Conservation (phyloP, 352 stramenopile species). For the Phytophthora hybrid region DNA sequence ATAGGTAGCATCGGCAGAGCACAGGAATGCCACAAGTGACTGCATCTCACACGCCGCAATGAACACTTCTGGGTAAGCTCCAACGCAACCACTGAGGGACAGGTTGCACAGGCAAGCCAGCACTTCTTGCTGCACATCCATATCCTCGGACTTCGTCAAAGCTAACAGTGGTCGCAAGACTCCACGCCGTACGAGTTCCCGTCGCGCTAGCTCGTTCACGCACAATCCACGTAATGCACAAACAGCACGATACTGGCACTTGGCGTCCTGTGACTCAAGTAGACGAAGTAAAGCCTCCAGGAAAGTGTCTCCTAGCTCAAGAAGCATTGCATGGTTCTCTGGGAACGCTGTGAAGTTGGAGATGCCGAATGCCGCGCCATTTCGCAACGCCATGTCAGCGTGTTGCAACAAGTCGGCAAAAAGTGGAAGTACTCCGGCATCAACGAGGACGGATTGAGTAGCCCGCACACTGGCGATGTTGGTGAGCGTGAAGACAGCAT, state of each 20-base stretch:
- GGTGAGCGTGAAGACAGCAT: constrained; percentile 93
- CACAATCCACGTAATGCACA: constrained; percentile 93
- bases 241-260: constrained; percentile 92
- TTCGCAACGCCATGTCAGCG: constrained; percentile 87
- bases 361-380: constrained; percentile 92
- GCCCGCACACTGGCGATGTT: constrained; percentile 92
- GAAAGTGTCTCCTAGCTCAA: constrained; percentile 55
- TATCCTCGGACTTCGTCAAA: constrained; percentile 93
- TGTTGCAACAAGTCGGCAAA: constrained; percentile 79
- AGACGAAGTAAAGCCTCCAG: constrained; percentile 71
- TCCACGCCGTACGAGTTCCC: constrained; percentile 90
- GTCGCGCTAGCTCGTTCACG: constrained; percentile 87
- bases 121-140: constrained; percentile 97
- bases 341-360: constrained; percentile 95
- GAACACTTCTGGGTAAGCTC: constrained; percentile 89
- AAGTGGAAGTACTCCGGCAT: constrained; percentile 76
- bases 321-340: constrained; percentile 90
- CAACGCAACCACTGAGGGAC: constrained; percentile 95
- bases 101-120: constrained; percentile 97
- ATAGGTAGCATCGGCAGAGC: constrained; percentile 95
- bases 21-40: constrained; percentile 95
- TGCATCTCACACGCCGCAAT: constrained; percentile 92
- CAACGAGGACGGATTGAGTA: constrained; percentile 88
- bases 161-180: constrained; percentile 89
- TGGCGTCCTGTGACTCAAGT: constrained; percentile 65